Evolutionary conservation across 345 rosid species (phyloP).

Genomic region (Acer campestre): DNA sequence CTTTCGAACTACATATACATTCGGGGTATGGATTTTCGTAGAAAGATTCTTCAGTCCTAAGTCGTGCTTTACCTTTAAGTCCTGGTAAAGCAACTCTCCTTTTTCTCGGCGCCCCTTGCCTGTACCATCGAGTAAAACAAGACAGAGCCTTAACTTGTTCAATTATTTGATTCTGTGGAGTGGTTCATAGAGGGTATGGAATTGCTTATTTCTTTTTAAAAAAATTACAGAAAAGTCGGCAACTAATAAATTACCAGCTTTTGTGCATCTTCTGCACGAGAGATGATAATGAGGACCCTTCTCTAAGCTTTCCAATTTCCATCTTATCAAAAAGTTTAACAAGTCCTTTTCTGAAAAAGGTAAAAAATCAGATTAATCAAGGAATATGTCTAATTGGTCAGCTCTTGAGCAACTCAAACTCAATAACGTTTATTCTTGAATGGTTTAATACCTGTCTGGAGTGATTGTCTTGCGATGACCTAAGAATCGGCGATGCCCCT

Average conservation of each 20-base stretch:
- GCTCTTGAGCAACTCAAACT: background rate
- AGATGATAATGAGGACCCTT: conserved; percentile 46
- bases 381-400: background rate
- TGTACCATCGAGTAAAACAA: conserved; percentile 27
- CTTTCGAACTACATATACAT: conserved; percentile 70
- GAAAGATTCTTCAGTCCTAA: conserved; percentile 88
- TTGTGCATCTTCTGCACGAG: conserved; percentile 69
- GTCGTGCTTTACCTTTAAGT: conserved; percentile 75
- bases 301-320: conserved; percentile 58
- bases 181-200: background rate
- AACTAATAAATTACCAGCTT: conserved; percentile 45
- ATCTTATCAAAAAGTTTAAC: conserved; percentile 68
- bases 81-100: conserved; percentile 69
- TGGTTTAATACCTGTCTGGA: conserved; percentile 68
- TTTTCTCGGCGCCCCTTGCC: conserved; percentile 89
- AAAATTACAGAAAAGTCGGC: background rate
- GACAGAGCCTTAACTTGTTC: background rate
- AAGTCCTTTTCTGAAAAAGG: conserved; percentile 64
- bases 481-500: conserved; percentile 95
- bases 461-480: conserved; percentile 83
- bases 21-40: conserved; percentile 90
- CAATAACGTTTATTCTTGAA: background rate
- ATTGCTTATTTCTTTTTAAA: background rate
- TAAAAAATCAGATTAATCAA: conserved; percentile 7
- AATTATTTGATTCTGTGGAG: background rate